Base-by-base conservation (phyloP, 768 basidiomycete genomes). In the Coprinopsis marcescibilis region DNA sequence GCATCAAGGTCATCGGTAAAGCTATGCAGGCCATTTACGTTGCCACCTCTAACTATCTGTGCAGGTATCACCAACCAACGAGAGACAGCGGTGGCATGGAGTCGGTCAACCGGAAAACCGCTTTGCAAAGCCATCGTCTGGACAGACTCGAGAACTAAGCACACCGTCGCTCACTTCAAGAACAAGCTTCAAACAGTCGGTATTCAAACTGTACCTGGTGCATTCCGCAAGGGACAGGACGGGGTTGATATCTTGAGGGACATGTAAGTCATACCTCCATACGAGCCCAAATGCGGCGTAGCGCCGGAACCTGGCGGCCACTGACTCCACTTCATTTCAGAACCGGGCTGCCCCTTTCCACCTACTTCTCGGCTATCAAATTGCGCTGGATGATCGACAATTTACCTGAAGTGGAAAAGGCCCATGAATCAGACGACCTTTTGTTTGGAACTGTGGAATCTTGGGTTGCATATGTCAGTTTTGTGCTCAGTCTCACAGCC, bases 341-440 rank as follows among this genome's bases (percentile, higher is more conserved):
- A 50, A 94, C 92, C 39, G 94, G 94, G 26, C 78, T 96, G 30
- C 89, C 87, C n/a, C 73, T 97, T 6, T 96, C 94, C 13, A 98
- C 95, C 0, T 99, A 99, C 68, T 99, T 99, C 69, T 96, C 94
- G 19, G 95, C 86, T 14, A 85, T 96, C 63, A 98, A 97, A 68
- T 73, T 96, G 52, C 80, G 88, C 36, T 99, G 95, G 95, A 91
- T 99, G 87, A 80, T 95, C 51, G 88, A 95, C 62, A 81, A 97
- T 60, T 67, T 85, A 58, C 72, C 76, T 3, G 78, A 81, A 24
- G 91, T 98, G 45, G 65, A 73, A 26, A 72, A 77, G 34, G 94
- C 96, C 0, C 84, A 93, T 59, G 80, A 85, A 30, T 66, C 77
- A 29, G 90, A 91, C 63, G 77, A 89, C 50, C 75, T 98, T 11